Evolutionary conservation across 495 filamentous ascomycete species (phyloP), one percentile per base, ranked within the genome.

Genomic region (Aspergillus hancockii): DNA sequence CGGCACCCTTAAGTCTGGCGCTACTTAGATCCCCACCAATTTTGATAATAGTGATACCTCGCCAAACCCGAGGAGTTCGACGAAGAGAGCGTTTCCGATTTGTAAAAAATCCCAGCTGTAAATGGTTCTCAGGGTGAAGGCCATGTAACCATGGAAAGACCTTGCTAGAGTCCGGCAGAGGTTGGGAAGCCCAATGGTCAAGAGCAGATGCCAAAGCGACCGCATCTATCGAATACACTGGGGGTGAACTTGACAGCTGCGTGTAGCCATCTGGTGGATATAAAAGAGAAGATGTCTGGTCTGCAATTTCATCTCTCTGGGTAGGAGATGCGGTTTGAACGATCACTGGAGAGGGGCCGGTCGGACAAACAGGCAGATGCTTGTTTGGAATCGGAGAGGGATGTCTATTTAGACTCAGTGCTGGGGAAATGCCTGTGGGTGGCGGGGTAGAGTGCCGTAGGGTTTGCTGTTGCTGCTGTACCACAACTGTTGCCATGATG

Each of bases 91-190:
- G 89, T 59, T 86, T 88, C 49, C 91, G 85, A 18, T 88, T 84
- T 55, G 85, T 84, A 73, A 98, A 97, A 77, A 97, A 97, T 16
- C 88, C 85, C 57, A 92, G 79, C 67, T 98, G 94, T 54, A 96
- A 80, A 45, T 90, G 86, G 66, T 98, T 98, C 54, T 86, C 83
- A 4, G 89, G 86, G 64, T 98, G 93, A n/a, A 98, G 75, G 21
- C 94, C 94, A 76, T 98, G 94, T 9, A 97, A 81, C 94, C 94
- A 98, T n/a, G 94, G 94, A 66, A 97, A 98, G 63, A 97, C 88
- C 59, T 85, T 81, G 10, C 84, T 79, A 1, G 95, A 87, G 59
- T 96, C 89, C 9, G 94, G 93, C 22, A 97, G 73, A 12, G 90
- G 85, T 63, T 95, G 91, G 4, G 84, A 81, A 0, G 93, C 83